Evolutionary conservation across 495 filamentous ascomycete genomes (phyloP), one percentile per base, ranked within the genome.

Genomic region (Talaromyces trachyspermus): DNA sequence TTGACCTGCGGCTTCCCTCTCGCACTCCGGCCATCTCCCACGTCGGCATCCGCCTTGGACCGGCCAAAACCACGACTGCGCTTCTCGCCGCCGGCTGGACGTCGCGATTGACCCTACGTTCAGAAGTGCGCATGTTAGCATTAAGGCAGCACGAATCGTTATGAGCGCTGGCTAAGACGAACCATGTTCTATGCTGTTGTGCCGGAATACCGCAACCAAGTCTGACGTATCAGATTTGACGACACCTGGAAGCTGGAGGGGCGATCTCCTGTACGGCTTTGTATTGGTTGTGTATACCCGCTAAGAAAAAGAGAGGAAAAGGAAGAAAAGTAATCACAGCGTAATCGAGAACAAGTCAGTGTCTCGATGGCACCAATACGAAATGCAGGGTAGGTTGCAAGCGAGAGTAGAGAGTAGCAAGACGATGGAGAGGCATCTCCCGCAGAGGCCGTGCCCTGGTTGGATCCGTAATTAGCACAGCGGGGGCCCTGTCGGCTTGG

Each of bases 1-100:
- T 89, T 91, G 53, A 94, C 85, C 66, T 85, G 86, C 32, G 77
- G 71, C 58, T 80, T 80, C 54, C 74, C 71, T 37, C 75, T 69
- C 50, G 61, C 43, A 54, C 60, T 56, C 36, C 70, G 66, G 17
- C 66, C 68, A 55, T 71, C 70, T 52, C 70, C 66, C 30, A 69
- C 60, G 51, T 73, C 70, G 46, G 68, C 68, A 47, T 54, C 60
- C 18, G 60, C 68, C 57, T 73, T 73, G 46, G 61, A 65, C 54
- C 70, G 70, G 52, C 70, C 70, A 48, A 73, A 73, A 12, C 57
- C 54, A 17, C 69, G 66, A 55, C 65, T 69, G 58, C 70, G 71
- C 64, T 73, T 71, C 54, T 71, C 70, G 50, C 70, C 68, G 43
- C 69, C 69, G 47, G 40, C 63, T 42, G 68, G 70, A 58, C 70